Evolutionary conservation across 441 rosid genomes (phyloP).

Genomic region (Arabidopsis hybrid): DNA sequence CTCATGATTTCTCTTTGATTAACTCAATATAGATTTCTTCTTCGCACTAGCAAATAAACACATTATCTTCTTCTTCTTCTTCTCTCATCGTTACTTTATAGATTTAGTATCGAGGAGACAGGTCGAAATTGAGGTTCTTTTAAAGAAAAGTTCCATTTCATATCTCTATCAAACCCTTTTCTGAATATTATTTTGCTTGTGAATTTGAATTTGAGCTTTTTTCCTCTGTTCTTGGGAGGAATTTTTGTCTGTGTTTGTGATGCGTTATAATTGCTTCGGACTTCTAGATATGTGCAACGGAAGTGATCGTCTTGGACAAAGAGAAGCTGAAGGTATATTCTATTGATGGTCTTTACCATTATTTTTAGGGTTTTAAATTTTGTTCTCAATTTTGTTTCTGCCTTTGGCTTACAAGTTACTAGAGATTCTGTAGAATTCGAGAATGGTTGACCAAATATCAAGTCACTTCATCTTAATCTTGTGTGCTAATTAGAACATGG

Average conservation of each 20-base stretch:
- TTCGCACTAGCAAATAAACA: no score
- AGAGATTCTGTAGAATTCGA: slow-evolving; percentile 2
- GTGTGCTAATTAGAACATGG: not conserved
- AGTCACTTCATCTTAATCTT: not conserved
- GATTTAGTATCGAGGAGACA: no score
- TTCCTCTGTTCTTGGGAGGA: slow-evolving; percentile 27
- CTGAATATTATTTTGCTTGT: not conserved
- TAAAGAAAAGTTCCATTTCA: not conserved
- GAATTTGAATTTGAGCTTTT: slow-evolving; percentile 14
- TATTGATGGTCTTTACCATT: slow-evolving; percentile 1
- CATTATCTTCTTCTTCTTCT: no score
- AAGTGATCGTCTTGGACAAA: slow-evolving; percentile 42
- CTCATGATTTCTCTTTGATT: no score
- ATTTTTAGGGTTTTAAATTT: not conserved
- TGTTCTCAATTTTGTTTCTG: slow-evolving; percentile 9
- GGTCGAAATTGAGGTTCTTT: slow-evolving; percentile 5
- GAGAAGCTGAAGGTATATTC: slow-evolving; percentile 59
- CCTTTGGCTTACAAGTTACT: not conserved
- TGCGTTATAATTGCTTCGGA: slow-evolving; percentile 68
- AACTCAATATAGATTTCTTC: no score
- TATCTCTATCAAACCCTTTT: slow-evolving; percentile 13
- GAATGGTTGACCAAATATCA: slow-evolving; percentile 17
- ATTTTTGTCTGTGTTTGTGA: slow-evolving; percentile 40
- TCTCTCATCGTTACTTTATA: no score
- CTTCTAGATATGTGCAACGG: slow-evolving; percentile 50